Evolutionary conservation across 2,329 filamentous ascomycete species (phyloP).

Genomic region (Cercospora citrullina): DNA sequence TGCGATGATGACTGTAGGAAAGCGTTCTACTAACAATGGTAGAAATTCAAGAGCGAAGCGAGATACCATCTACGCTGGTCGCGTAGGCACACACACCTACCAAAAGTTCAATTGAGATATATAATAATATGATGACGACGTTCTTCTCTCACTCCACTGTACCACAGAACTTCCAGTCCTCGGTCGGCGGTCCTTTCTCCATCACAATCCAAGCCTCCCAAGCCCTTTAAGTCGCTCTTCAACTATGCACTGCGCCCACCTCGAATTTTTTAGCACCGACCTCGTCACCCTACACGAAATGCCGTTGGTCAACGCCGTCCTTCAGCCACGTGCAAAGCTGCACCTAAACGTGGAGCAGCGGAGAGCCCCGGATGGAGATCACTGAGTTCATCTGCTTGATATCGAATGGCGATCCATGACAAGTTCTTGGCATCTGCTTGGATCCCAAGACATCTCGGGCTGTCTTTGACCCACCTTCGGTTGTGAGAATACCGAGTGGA

Average conservation of each 20-base stretch:
- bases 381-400: neutral
- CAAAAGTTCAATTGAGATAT: neutral
- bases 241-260: neutral
- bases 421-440: neutral
- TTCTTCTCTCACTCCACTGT: neutral
- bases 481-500: neutral
- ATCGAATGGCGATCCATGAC: neutral
- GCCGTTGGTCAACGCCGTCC: neutral
- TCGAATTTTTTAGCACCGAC: neutral
- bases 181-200: neutral
- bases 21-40: neutral
- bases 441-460: neutral
- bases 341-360: neutral
- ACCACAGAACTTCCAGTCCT: neutral
- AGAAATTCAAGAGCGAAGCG: neutral
- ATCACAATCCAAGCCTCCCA: neutral
- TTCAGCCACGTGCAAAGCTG: neutral
- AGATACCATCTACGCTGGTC: neutral
- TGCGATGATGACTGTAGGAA: neutral
- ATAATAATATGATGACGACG: neutral
- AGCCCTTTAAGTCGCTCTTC: neutral
- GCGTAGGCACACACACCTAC: neutral
- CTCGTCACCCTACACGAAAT: neutral
- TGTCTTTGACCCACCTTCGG: slow-evolving; percentile 2
- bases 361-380: neutral